Evolutionary conservation across 495 filamentous ascomycete genomes (phyloP).

Genomic region (Podospora tetraspora): DNA sequence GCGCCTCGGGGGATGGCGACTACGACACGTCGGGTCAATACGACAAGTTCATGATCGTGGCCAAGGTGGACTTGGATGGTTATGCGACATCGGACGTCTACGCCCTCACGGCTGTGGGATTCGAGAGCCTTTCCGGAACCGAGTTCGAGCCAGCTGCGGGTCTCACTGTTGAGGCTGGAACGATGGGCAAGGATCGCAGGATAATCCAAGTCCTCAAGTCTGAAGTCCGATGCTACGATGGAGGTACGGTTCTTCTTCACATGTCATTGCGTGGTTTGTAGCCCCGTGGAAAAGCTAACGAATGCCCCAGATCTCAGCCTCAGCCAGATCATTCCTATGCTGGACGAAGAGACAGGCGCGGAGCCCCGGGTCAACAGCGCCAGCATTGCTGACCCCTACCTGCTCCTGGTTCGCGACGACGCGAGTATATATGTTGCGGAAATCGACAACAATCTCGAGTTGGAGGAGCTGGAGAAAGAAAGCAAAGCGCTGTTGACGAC

Average conservation of each 20-base stretch:
- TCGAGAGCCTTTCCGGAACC: slow-evolving; percentile 61
- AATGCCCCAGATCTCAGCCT: slow-evolving; percentile 66
- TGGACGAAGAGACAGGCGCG: slow-evolving; percentile 76
- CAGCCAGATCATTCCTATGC: slow-evolving; percentile 81
- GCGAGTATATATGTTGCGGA: slow-evolving; percentile 67
- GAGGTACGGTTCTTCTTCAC: slow-evolving; percentile 51
- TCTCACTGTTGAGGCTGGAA: slow-evolving; percentile 73
- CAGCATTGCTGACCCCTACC: slow-evolving; percentile 82
- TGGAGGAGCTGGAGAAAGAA: slow-evolving; percentile 70
- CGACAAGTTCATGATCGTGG: slow-evolving; percentile 66
- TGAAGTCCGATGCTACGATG: slow-evolving; percentile 83
- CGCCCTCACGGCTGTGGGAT: slow-evolving; percentile 53
- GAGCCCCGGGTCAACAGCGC: slow-evolving; percentile 70
- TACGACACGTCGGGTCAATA: slow-evolving; percentile 51
- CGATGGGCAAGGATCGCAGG: slow-evolving; percentile 64
- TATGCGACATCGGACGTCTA: slow-evolving; percentile 58
- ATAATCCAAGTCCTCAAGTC: slow-evolving; percentile 79
- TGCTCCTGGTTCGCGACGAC: slow-evolving; percentile 82
- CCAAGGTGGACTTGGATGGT: slow-evolving; percentile 51
- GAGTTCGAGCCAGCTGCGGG: slow-evolving; percentile 89
- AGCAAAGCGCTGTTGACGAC: slow-evolving; percentile 48
- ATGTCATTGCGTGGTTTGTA: slow-evolving; percentile 14
- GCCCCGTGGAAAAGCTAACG: slow-evolving; percentile 11
- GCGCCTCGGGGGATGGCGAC: slow-evolving; percentile 45
- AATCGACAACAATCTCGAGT: slow-evolving; percentile 70